Evolutionary conservation across 2,329 filamentous ascomycete genomes (phyloP).

Genomic region (Xylaria multiplex): DNA sequence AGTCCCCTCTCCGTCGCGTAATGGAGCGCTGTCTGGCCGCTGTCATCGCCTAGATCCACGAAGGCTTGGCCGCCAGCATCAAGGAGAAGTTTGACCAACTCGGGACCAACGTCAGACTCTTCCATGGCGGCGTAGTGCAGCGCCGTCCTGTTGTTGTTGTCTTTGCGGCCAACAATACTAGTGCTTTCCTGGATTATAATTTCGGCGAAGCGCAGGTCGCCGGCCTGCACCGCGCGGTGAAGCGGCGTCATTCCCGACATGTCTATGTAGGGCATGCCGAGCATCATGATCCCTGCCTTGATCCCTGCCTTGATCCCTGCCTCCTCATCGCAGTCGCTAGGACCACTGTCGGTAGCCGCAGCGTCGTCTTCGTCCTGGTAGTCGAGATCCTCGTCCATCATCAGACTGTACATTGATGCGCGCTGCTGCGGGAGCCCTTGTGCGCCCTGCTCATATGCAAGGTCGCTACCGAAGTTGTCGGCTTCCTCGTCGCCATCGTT

Average conservation of each 20-base stretch:
- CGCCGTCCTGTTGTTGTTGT: too few species aligned
- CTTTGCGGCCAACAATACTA: not conserved
- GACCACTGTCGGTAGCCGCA: constrained; percentile 1
- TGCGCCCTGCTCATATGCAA: too few species aligned
- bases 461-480: constrained; percentile 17
- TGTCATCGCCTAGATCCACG: not conserved
- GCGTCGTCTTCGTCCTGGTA: constrained; percentile 11
- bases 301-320: too few species aligned
- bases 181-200: not conserved
- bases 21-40: constrained; percentile 6
- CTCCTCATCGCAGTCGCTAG: not conserved
- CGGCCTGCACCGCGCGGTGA: constrained; percentile 11
- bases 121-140: too few species aligned
- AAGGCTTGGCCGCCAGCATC: too few species aligned
- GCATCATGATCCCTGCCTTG: not conserved
- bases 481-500: constrained; percentile 13
- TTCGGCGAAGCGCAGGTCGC: not conserved
- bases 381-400: constrained; percentile 21
- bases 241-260: constrained; percentile 14
- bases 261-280: constrained; percentile 15
- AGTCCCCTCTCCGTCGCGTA: not conserved
- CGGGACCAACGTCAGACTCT: too few species aligned
- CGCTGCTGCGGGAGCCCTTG: constrained; percentile 15
- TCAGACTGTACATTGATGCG: constrained; percentile 22
- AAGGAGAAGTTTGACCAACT: too few species aligned